A percentile compares a stretch with the other conserved stretches of the same genome.
phyloP scores from a whole-genome alignment of 2,329 filamentous ascomycete genomes.

The Diaporthe caulivora region DNA sequence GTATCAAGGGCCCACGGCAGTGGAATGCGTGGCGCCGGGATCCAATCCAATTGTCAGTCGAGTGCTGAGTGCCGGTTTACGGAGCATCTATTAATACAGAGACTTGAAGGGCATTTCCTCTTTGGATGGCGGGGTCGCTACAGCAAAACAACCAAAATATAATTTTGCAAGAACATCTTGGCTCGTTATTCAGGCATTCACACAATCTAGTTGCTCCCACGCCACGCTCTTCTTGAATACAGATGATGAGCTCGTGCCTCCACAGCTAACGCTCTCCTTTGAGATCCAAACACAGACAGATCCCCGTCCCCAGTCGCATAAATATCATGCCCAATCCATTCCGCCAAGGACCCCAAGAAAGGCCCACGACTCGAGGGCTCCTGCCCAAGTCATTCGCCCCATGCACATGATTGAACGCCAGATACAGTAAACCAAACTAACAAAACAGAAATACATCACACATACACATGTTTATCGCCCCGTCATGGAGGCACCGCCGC shows the following conservation, averaged over 20 bases:
- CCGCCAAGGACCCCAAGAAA: background rate
- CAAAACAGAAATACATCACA: background rate
- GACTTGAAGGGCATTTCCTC: conserved; percentile 6
- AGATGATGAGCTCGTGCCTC: background rate
- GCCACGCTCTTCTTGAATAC: conserved; percentile 8
- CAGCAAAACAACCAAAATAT: background rate
- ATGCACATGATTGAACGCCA: conserved; percentile 13
- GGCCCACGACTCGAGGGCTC: conserved; percentile 13
- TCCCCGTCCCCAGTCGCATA: background rate
- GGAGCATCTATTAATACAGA: background rate
- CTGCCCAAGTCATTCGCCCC: background rate
- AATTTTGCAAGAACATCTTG: background rate
- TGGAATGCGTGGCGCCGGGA: background rate
- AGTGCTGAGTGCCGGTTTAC: background rate
- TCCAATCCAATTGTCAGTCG: background rate
- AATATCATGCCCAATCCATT: conserved; percentile 16
- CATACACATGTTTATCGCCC: conserved; percentile 42
- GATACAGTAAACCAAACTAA: background rate
- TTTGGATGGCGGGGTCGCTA: conserved; percentile 1
- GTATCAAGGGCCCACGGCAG: background rate
- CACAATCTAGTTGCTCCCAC: conserved; percentile 17
- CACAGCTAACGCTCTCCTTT: background rate
- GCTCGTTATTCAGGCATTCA: background rate
- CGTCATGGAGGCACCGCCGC: conserved; percentile 54
- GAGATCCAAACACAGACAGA: conserved; percentile 1